A percentile compares a stretch with the other conserved stretches of the same genome.
Evolutionary conservation across 2,329 filamentous ascomycete genomes (phyloP).

Genomic region (Ophiostoma sp.): DNA sequence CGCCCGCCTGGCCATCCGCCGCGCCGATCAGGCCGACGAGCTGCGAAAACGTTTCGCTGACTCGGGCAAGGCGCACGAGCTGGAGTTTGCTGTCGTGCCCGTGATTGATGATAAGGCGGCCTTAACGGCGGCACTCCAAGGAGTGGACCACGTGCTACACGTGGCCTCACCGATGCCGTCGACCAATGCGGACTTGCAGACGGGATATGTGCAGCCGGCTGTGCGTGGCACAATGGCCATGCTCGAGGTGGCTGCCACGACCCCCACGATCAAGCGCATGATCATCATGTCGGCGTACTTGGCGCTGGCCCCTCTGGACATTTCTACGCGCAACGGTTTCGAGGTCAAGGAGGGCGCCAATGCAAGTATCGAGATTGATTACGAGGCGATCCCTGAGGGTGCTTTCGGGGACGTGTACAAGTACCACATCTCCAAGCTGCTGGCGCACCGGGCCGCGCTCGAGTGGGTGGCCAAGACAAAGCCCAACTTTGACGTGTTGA

Average conservation of each 20-base stretch:
- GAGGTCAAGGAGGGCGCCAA: not conserved
- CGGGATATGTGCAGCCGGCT: constrained; percentile 33
- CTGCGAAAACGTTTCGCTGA: not conserved
- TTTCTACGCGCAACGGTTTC: not conserved
- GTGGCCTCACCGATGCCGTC: constrained; percentile 20
- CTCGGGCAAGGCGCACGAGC: not conserved
- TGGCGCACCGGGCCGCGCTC: constrained; percentile 25
- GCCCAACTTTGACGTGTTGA: constrained; percentile 24
- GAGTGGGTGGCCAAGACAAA: constrained; percentile 22
- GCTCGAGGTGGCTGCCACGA: constrained; percentile 10
- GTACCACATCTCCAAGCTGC: constrained; percentile 35
- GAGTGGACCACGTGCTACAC: constrained; percentile 19
- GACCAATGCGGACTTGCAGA: not conserved
- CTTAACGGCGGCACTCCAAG: not conserved
- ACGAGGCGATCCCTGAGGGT: constrained; percentile 31
- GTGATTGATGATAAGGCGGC: not conserved
- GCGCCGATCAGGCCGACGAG: not conserved
- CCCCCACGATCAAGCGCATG: not conserved
- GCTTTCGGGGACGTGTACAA: constrained; percentile 30
- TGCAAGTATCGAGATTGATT: not conserved
- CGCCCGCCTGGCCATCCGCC: constrained; percentile 17
- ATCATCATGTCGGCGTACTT: constrained; percentile 21
- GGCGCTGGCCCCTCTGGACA: constrained; percentile 5
- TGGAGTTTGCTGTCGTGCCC: constrained; percentile 17
- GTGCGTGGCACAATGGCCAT: constrained; percentile 32